These are phyloP conservation scores for Botryosphaeria agaves DNA, from an alignment of 2,329 filamentous ascomycete genomes.

Conservation along the genomic window DNA sequence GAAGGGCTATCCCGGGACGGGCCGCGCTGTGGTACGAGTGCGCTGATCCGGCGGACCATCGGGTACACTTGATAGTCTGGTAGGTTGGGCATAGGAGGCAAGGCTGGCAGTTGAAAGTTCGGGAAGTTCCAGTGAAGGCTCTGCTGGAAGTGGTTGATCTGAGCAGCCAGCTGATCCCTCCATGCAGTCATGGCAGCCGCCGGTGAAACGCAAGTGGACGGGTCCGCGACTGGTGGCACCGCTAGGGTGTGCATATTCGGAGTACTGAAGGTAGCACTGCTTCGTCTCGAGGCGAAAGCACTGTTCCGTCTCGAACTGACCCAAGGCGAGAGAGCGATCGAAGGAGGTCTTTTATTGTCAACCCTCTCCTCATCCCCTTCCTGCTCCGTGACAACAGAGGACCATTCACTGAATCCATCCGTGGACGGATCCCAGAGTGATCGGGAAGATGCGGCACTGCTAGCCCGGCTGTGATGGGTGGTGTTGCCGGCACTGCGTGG, in stretches of 20 bases:
- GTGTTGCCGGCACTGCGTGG: conserved; percentile 45
- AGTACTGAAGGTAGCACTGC: background rate
- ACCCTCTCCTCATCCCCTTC: background rate
- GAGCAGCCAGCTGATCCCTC: conserved; percentile 55
- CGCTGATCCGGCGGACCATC: conserved; percentile 55
- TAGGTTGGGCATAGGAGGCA: conserved; percentile 34
- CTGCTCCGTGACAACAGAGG: background rate
- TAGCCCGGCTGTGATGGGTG: conserved; percentile 42
- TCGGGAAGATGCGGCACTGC: conserved; percentile 48
- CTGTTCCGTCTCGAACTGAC: too few relatives aligned
- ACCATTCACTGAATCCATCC: background rate
- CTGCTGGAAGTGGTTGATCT: conserved; percentile 63
- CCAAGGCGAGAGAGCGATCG: too few relatives aligned
- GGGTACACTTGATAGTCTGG: conserved; percentile 60
- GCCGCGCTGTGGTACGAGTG: conserved; percentile 50
- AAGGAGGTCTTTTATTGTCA: too few relatives aligned
- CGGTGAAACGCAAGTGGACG: background rate
- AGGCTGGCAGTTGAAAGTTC: conserved; percentile 29
- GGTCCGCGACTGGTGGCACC: background rate
- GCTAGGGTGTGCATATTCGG: background rate
- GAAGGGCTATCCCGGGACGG: conserved; percentile 18
- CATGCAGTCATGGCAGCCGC: conserved; percentile 47
- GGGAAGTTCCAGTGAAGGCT: conserved; percentile 49
- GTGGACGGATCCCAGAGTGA: conserved; percentile 43
- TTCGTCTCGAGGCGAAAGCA: background rate